Conservation (phyloP, 1,139 yeast species). For the Zygotorulaspora mrakii region DNA sequence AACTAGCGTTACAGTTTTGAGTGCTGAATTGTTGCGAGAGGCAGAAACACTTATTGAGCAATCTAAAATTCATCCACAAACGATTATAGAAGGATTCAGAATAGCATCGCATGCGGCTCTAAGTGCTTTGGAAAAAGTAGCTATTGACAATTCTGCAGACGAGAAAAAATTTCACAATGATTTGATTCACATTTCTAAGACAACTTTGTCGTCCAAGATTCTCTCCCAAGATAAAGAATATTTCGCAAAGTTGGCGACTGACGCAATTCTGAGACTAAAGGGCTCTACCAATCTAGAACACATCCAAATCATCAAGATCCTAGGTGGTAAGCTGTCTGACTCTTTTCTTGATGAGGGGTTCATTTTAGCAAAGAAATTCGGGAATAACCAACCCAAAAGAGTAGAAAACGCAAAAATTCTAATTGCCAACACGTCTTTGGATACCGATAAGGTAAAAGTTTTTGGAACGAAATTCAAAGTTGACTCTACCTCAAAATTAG, state of each 20-base stretch:
- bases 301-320: conserved; percentile 87
- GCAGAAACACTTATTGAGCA: conserved; percentile 91
- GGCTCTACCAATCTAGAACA: conserved; percentile 94
- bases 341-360: conserved; percentile 95
- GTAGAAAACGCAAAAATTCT: conserved; percentile 80
- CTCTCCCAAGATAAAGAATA: conserved; percentile 90
- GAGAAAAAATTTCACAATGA: conserved; percentile 68
- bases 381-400: conserved; percentile 88
- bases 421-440: conserved; percentile 95
- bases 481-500: conserved; percentile 89
- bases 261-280: conserved; percentile 85
- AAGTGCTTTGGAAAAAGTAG: conserved; percentile 68
- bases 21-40: conserved; percentile 89
- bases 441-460: conserved; percentile 93
- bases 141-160: conserved; percentile 69
- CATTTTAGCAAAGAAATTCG: conserved; percentile 85
- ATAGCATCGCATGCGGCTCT: conserved; percentile 83
- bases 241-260: conserved; percentile 87
- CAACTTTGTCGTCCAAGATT: conserved; percentile 90
- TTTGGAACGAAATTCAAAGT: conserved; percentile 98
- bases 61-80: conserved; percentile 92
- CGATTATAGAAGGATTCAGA: conserved; percentile 92
- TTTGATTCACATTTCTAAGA: conserved; percentile 80
- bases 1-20: conserved; percentile 92
- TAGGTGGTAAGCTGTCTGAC: conserved; percentile 89